Base-by-base conservation (phyloP, 768 basidiomycete genomes). In the Lentinus tigrinus region DNA sequence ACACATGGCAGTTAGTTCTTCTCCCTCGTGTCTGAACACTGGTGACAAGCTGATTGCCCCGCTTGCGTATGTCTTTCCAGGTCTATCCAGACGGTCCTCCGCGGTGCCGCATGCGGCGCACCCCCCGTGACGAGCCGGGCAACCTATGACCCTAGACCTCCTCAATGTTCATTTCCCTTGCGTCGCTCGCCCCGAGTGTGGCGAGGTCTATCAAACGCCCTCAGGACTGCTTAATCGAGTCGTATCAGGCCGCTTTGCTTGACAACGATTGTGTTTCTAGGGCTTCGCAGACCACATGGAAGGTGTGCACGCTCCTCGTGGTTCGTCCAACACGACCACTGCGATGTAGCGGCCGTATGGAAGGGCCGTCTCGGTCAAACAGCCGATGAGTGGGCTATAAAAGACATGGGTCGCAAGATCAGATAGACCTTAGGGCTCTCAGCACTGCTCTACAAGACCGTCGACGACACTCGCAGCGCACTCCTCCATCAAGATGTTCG, bases 401-500 rank as follows among this genome's bases (percentile, higher is more conserved):
- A 59, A 49, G 17, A 4, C 38, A 31, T 26, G 16, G 21, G 0
- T 23, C 11, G 16, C 21, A 21, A 23, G 28, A 16, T 2, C 19
- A 8, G 28, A 13, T 14, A 23, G 52, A 34, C 26, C 46, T 34
- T 7, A 47, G 49, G 47, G 52, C 58, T 44, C 46, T 40, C 58
- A 37, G 52, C 58, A 21, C 47, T 36, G 3, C 38, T 37, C 47
- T 23, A 23, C 38, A 38, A 38, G 49, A 23, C 31, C 24, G 52
- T 49, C 58, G 58, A 59, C 58, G 47, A 49, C 43, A 24, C 24
- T 24, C 43, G 21, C 43, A 26, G 21, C 43, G 43, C 24, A 46
- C 43, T 46, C 43, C 47, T 40, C 40, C 47, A 31, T 53, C 52
- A 61, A 50, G 52, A 61, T 61, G 60, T 52, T 61, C 37, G 31